Base-by-base conservation (phyloP, 495 filamentous ascomycete genomes). In the Neurospora africana region DNA sequence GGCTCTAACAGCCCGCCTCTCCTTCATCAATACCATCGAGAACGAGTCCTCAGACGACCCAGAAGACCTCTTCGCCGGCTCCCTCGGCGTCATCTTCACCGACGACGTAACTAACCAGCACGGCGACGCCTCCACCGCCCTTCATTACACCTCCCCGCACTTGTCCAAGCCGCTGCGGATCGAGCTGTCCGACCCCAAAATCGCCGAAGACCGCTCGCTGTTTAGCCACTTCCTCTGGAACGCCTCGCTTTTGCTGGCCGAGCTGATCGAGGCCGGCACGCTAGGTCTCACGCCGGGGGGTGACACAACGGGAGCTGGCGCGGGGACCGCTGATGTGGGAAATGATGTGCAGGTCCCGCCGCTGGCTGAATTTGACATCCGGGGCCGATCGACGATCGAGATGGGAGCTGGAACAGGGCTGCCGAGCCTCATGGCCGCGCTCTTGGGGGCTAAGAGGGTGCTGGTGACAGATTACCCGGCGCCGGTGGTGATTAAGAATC, bases 141-240 rank as follows among this genome's bases (percentile, higher is more conserved):
- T 96, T 6, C 79, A 90, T 68, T 97, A 96, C 81, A 82, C 83
- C 21, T 91, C 88, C 5, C 86, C 87, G 37, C 80, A 83, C 37
- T 89, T 88, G 3, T 81, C 79, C 47, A 75, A 74, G 68, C 79
- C 80, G 33, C 44, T 84, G 58, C 74, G 84, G 58, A 81, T 92
- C 68, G 75, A 76, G 4, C 84, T 89, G 13, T 84, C 87, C 1
- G 84, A 90, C 74, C 87, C 89, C 1, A 78, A 85, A 27, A 82
- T 79, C 1, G 87, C 90, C 36, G 82, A 86, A 44, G 87, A 87
- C 19, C 79, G 90, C 70, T 83, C 80, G 47, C 85, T 95, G 43
- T 97, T 94, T 79, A 89, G 89, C 40, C 94, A 97, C 79, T 91
- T 92, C 79, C 81, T 97, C 7, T 97, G 94, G 94, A 96, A 95